Evolutionary conservation across 2,329 filamentous ascomycete genomes (phyloP).

Genomic region (Fusarium dlaminii): DNA sequence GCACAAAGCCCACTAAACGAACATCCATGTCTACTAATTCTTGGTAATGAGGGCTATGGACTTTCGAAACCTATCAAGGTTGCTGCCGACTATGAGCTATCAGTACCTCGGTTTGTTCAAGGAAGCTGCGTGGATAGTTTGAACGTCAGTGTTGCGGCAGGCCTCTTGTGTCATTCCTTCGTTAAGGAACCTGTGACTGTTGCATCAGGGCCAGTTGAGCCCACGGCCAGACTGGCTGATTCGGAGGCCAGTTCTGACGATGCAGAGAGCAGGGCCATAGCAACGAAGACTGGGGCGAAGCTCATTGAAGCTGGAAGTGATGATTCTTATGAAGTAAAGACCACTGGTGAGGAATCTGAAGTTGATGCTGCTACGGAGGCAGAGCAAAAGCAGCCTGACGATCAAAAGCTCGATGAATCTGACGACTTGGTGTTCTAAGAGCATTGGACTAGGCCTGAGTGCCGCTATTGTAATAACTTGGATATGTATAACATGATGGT

Average conservation of each 20-base stretch:
- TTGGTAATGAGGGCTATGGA: conserved; percentile 85
- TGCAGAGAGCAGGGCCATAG: neutral
- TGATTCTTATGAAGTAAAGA: neutral
- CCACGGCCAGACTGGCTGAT: neutral
- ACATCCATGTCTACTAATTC: conserved; percentile 79
- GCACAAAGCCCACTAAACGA: conserved; percentile 61
- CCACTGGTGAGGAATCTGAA: neutral
- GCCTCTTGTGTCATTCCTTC: conserved; percentile 77
- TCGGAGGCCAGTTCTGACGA: neutral
- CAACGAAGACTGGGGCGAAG: neutral
- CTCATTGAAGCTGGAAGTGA: neutral
- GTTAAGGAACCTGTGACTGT: conserved; percentile 52
- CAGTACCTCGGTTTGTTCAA: conserved; percentile 68
- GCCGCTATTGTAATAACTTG: conserved; percentile 20
- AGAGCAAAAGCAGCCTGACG: conserved; percentile 11
- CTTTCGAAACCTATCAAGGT: conserved; percentile 71
- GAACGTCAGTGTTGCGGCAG: conserved; percentile 91
- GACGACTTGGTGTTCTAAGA: conserved; percentile 24
- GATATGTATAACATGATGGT: conserved; percentile 32
- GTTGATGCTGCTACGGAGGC: neutral
- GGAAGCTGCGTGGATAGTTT: conserved; percentile 80
- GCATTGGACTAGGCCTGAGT: neutral
- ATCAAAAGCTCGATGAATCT: conserved; percentile 3
- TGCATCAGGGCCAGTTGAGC: conserved; percentile 7
- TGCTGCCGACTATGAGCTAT: conserved; percentile 71